A percentile compares a stretch with the other conserved stretches of the same genome.
Evolutionary conservation across 306 rosid genomes (phyloP).

Genomic region (Astragalus glycyphyllos): DNA sequence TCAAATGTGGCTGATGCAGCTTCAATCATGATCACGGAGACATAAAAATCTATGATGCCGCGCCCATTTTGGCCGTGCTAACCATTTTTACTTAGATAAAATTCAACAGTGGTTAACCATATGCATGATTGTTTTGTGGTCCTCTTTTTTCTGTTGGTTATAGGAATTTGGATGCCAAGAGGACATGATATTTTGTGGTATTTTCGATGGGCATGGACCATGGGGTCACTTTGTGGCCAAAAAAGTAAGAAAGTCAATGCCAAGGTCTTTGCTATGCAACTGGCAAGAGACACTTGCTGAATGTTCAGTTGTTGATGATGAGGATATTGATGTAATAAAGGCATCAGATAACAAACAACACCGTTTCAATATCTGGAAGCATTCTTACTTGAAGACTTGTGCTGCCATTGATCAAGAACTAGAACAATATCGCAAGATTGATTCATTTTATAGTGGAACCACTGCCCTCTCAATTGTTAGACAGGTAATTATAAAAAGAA

Average conservation of each 20-base stretch:
- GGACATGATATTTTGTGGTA: constrained; percentile 89
- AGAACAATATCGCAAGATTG: constrained; percentile 65
- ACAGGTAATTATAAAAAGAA: constrained; percentile 60
- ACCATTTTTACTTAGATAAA: not conserved
- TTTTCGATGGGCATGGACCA: constrained; percentile 92
- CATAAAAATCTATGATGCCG: too few species aligned
- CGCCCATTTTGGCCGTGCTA: too few species aligned
- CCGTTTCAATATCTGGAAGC: constrained; percentile 75
- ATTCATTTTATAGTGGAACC: constrained; percentile 86
- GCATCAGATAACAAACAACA: constrained; percentile 56
- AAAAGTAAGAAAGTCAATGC: constrained; percentile 78
- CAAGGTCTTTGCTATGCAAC: constrained; percentile 68
- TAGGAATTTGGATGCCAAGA: constrained; percentile 97
- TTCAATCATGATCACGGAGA: too few species aligned
- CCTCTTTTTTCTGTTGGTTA: constrained; percentile 14
- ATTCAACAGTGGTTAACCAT: constrained; percentile 6
- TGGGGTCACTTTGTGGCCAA: constrained; percentile 98
- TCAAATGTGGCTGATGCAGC: too few species aligned
- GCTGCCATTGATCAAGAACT: constrained; percentile 84
- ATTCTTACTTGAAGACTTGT: constrained; percentile 81
- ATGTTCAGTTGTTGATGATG: constrained; percentile 48
- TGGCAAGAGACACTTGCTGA: constrained; percentile 85
- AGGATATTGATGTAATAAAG: constrained; percentile 47
- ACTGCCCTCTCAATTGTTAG: constrained; percentile 86
- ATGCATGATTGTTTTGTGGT: constrained; percentile 29